Evolutionary conservation across 176 grass and related monocot genomes (phyloP).

Genomic region (Bolboschoenus planiculmis): DNA sequence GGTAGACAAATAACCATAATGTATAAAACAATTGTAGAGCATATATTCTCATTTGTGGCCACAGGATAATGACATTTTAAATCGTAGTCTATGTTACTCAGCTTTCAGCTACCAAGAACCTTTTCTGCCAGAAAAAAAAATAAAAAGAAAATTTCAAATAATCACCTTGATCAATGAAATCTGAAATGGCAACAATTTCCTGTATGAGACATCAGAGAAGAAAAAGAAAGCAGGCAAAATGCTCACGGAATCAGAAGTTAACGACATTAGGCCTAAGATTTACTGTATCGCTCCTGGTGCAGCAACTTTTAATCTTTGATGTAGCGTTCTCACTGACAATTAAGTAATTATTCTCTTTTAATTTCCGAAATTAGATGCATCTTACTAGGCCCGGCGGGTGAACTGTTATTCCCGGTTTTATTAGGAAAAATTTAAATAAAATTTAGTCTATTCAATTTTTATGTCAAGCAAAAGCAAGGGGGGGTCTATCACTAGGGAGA

Average conservation of each 20-base stretch:
- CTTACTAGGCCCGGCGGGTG: too few relatives aligned
- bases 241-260: background rate
- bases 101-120: background rate
- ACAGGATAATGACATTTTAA: background rate
- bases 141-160: background rate
- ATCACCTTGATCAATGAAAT: background rate
- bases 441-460: background rate
- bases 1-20: background rate
- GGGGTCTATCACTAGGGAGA: background rate
- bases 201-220: background rate
- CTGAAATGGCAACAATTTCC: background rate
- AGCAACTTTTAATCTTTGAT: background rate
- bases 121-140: conserved; percentile 2
- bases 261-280: background rate
- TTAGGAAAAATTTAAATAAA: too few relatives aligned
- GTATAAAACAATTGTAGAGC: background rate
- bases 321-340: background rate
- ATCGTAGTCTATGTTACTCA: background rate
- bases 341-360: background rate
- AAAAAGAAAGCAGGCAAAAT: conserved; percentile 4
- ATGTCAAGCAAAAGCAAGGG: background rate
- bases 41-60: background rate
- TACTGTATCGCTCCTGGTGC: background rate
- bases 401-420: too few relatives aligned
- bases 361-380: too few relatives aligned